Evolutionary conservation across 2,329 filamentous ascomycete genomes (phyloP).

Genomic region (Aspergillus chevalieri): DNA sequence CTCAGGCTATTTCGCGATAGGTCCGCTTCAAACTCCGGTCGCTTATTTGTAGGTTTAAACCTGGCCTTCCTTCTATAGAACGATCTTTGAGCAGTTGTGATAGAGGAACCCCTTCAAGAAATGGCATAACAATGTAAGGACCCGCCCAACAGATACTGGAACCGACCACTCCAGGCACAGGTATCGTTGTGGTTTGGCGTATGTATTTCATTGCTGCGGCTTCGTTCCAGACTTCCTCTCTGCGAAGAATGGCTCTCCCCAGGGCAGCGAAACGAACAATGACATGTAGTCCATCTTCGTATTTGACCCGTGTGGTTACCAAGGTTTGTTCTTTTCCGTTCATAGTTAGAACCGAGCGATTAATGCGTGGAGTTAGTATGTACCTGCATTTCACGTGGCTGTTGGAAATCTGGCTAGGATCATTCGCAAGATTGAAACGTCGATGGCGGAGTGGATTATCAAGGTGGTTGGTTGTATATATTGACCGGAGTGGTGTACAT

Average conservation of each 20-base stretch:
- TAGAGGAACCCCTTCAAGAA: constrained; percentile 20
- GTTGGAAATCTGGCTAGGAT: constrained; percentile 37
- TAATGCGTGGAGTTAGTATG: constrained; percentile 23
- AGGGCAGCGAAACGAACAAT: constrained; percentile 21
- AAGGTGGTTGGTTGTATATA: too few species aligned
- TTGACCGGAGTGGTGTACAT: too few species aligned
- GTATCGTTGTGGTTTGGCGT: constrained; percentile 4
- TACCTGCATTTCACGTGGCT: constrained; percentile 37
- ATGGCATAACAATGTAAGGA: constrained; percentile 22
- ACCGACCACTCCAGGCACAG: constrained; percentile 11
- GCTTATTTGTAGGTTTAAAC: constrained; percentile 10
- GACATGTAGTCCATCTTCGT: constrained; percentile 16
- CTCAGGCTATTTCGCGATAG: constrained; percentile 20
- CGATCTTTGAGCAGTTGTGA: constrained; percentile 17
- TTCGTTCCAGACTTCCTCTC: constrained; percentile 18
- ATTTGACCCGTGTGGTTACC: constrained; percentile 56
- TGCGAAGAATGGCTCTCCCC: constrained; percentile 13
- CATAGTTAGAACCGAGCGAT: not conserved
- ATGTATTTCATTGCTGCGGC: constrained; percentile 7
- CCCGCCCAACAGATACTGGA: constrained; percentile 15
- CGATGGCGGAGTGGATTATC: constrained; percentile 18
- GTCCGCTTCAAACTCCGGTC: constrained; percentile 11
- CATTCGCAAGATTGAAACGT: constrained; percentile 34
- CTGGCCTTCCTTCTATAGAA: constrained; percentile 9
- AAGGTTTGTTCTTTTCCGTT: constrained; percentile 43